Base-by-base conservation (phyloP, 768 basidiomycete species). In the Lactifluus echinatus region DNA sequence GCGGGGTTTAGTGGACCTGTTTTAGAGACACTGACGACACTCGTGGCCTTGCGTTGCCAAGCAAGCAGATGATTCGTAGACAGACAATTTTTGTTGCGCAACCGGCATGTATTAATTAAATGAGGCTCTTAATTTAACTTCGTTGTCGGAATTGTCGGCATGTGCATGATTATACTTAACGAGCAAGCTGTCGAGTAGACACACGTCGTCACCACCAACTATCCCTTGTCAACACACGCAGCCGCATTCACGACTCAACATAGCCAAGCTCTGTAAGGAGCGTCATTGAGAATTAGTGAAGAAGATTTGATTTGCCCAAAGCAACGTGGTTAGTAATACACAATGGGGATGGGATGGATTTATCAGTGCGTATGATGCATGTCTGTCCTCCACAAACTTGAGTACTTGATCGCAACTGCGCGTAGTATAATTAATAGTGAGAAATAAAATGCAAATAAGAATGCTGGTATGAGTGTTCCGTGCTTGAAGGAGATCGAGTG, bases 1-100 rank as follows among this genome's bases (percentile, higher is more conserved):
- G 26, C 62, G 67, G n/a, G 61, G 62, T 4, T 48, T 50, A 11
- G 69, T 72, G 8, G 65, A 73, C 33, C 57, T 74, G 15, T 66
- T 73, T 26, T 68, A 60, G 57, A 65, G 46, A 39, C 26, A 10
- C 36, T 24, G 19, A n/a, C 39, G 40, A n/a, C n/a, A n/a, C n/a
- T n/a, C 29, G 28, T 53, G 26, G 11, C 26, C 31, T 36, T 15
- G 51, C 45, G 31, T 48, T 47, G 46, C 24, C 39, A 53, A 21
- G 51, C 24, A 3, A 17, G 37, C 6, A 17, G 44, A 12, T 2
- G 37, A 47, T 28, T 53, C 39, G 24, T 37, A 26, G 5, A 4
- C 31, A n/a, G 51, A 53, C 51, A 19, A 33, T 58, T 33, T 34
- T 33, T 26, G 24, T 43, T 24, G 19, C 24, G 44, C 57, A 34